Conservation (phyloP, 768 basidiomycete genomes). For the Polyporus arcularius region DNA sequence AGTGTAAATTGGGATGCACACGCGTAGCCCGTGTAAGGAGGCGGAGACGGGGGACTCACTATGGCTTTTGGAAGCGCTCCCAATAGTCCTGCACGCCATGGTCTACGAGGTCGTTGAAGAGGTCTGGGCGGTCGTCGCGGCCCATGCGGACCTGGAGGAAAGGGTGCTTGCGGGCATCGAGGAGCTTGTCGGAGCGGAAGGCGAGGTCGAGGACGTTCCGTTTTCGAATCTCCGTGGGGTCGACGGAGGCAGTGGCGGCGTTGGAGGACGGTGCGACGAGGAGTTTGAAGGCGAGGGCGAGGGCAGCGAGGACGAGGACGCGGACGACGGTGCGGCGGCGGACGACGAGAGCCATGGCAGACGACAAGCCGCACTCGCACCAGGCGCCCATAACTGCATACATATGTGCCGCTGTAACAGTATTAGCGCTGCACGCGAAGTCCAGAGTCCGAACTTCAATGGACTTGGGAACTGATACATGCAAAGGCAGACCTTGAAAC, state of each 20-base stretch:
- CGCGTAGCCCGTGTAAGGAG: no score
- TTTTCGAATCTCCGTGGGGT: constrained; percentile 47
- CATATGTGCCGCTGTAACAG: no score
- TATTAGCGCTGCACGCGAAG: no score
- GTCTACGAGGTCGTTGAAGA: constrained; percentile 72
- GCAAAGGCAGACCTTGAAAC: no score
- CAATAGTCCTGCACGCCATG: constrained; percentile 88
- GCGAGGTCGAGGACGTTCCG: constrained; percentile 70
- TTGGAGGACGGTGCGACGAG: constrained; percentile 36
- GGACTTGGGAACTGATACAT: no score
- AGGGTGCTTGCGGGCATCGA: constrained; percentile 86
- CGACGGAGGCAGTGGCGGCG: constrained; percentile 23
- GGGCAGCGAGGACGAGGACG: constrained; percentile 36
- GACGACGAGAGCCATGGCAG: constrained; percentile 41
- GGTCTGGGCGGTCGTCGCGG: constrained; percentile 79
- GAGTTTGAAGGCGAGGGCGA: constrained; percentile 39
- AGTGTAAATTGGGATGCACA: no score
- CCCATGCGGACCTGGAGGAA: constrained; percentile 90
- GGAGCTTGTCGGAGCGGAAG: constrained; percentile 65
- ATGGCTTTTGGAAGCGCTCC: constrained; percentile 90
- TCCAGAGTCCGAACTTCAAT: no score
- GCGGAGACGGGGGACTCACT: constrained; percentile 49
- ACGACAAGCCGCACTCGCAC: no score
- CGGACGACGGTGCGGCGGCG: constrained; percentile 55
- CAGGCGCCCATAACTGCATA: no score